Conservation (phyloP, 2,329 filamentous ascomycete species). For the Fusarium aywerte region DNA sequence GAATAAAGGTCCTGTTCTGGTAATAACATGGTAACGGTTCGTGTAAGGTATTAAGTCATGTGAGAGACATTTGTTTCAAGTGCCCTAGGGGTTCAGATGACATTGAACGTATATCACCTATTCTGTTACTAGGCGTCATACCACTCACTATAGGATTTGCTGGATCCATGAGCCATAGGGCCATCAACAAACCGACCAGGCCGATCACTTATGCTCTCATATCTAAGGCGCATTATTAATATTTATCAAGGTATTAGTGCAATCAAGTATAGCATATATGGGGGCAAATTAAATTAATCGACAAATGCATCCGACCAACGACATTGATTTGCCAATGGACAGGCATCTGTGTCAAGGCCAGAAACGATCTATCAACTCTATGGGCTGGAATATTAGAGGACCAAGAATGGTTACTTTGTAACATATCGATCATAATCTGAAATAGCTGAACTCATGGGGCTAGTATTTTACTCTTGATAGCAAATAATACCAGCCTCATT, state of each 20-base stretch:
- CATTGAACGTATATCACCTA: no score
- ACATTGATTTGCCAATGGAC: background rate
- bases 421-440: background rate
- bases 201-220: no score
- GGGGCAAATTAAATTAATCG: no score
- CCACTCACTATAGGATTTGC: no score
- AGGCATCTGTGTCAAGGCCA: constrained; percentile 1
- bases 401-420: background rate
- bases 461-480: background rate
- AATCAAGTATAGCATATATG: no score
- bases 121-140: no score
- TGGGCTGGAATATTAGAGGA: background rate
- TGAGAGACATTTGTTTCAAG: background rate
- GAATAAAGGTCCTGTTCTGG: background rate
- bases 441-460: no score
- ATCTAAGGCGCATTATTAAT: no score
- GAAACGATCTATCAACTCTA: constrained; percentile 3
- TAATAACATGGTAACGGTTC: background rate
- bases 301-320: no score
- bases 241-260: no score
- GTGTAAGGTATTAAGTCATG: background rate
- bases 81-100: background rate
- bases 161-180: no score
- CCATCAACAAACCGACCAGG: no score
- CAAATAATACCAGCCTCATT: background rate